Conservation (phyloP, 352 stramenopile genomes). For the Globisporangium barbulae region DNA sequence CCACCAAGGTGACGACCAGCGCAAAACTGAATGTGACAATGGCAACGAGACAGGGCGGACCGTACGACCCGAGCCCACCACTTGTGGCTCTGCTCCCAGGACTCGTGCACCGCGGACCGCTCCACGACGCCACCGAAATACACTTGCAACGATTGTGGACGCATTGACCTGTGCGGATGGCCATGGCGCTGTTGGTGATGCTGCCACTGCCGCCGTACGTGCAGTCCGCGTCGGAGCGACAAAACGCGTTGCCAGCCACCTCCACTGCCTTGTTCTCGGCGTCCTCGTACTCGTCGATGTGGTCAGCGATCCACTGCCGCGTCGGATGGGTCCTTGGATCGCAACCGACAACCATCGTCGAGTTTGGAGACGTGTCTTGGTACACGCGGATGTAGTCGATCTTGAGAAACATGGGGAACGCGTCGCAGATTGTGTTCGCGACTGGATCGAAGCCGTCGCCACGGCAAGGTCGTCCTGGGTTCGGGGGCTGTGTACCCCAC, state of each 20-base stretch:
- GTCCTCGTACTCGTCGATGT: conserved; percentile 69
- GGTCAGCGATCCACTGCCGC: conserved; percentile 63
- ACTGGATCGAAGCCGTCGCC: conserved; percentile 39
- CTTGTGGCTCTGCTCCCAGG: background rate
- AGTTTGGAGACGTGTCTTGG: conserved; percentile 38
- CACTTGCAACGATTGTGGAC: conserved; percentile 1
- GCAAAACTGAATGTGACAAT: background rate
- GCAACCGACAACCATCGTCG: conserved; percentile 48
- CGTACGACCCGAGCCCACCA: background rate
- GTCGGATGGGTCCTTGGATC: conserved; percentile 63
- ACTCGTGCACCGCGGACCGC: conserved; percentile 3
- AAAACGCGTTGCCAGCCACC: conserved; percentile 60
- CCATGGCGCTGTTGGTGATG: too few relatives aligned
- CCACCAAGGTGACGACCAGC: background rate
- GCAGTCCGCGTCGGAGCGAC: conserved; percentile 22
- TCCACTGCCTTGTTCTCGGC: conserved; percentile 47
- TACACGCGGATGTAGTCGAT: conserved; percentile 78
- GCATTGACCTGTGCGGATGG: background rate
- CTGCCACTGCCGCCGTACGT: background rate
- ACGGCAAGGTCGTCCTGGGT: conserved; percentile 41
- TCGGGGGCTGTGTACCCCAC: conserved; percentile 76
- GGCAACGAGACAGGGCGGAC: background rate
- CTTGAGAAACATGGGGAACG: conserved; percentile 64
- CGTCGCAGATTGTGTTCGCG: conserved; percentile 50
- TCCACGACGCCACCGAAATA: background rate